Base-by-base conservation (phyloP, 2,329 filamentous ascomycete species). In the Penicillium sp. region DNA sequence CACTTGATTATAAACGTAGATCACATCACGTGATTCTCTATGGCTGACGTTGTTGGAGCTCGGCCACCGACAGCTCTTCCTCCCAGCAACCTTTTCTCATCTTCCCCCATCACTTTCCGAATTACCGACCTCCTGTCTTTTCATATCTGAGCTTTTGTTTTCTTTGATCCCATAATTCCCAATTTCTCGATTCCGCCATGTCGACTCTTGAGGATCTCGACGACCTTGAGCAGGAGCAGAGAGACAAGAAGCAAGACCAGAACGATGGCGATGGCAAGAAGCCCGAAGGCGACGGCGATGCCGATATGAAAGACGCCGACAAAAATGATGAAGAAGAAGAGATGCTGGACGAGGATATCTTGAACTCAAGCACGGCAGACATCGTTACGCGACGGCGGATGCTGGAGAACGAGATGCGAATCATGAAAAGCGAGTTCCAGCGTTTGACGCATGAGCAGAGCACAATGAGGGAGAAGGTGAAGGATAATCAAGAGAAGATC, bases 401-500 rank as follows among this genome's bases (percentile, higher is more conserved):
- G 66, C 78, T 98, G 58, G 93, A 98, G 73, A 98, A 98, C 72
- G 93, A 98, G 72, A 87, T 93, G 64, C 82, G 93, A 64, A 97
- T 98, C 73, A 97, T 98, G 89, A 91, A 87, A 78, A 95, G 89
- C 77, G 93, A 98, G 72, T 89, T 83, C 63, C 90, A 95, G 68
- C 85, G 93, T 61, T 78, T 98, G 74, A 86, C 85, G 63, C 93
- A 98, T 65, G 93, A 98, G 75, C 95, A 95, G 75, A 83, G 85
- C 43, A 84, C 88, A 43, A 98, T 98, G 93, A 83, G 84, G 51
- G 91, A 97, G 72, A 97, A 96, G 78, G 97, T 98, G 72, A 97
- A 96, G 79, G 93, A 98, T 69, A 98, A 98, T 66, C 75, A 88
- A 64, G 94, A 98, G 61, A 98, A 98, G 81, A 98, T 98, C 65